A percentile compares a stretch with the other conserved stretches of the same genome.
phyloP scores from a whole-genome alignment of 2,329 filamentous ascomycete genomes.

The Orbilia quercus region DNA sequence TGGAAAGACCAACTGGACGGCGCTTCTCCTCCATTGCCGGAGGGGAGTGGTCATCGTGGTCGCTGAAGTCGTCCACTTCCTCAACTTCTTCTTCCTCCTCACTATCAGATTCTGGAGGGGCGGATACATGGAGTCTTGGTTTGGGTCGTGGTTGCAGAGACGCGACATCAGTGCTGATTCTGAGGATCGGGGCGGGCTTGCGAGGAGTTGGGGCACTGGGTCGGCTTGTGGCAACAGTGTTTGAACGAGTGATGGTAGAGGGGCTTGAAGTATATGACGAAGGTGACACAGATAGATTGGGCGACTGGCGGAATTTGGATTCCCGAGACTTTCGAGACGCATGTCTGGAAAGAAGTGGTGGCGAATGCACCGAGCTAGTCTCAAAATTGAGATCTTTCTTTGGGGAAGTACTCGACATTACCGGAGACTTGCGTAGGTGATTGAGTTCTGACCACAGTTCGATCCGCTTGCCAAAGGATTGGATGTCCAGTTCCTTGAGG shows the following conservation, averaged over 20 bases:
- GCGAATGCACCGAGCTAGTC: slow-evolving; percentile 48
- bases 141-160: slow-evolving; percentile 30
- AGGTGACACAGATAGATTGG: slow-evolving; percentile 42
- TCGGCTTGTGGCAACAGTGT: slow-evolving; percentile 49
- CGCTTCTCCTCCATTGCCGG: slow-evolving; percentile 50
- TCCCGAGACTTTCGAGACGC: slow-evolving; percentile 53
- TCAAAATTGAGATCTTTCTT: slow-evolving; percentile 53
- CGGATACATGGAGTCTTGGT: slow-evolving; percentile 42
- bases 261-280: slow-evolving; percentile 47
- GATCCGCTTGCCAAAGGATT: slow-evolving; percentile 82
- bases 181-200: slow-evolving; percentile 39
- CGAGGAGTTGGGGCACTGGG: slow-evolving; percentile 40
- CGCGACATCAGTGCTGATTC: slow-evolving; percentile 52
- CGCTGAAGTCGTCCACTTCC: slow-evolving; percentile 52
- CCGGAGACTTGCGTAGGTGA: slow-evolving; percentile 67
- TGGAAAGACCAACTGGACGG: slow-evolving; percentile 47
- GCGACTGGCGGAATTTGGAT: slow-evolving; percentile 53
- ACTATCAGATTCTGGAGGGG: slow-evolving; percentile 34
- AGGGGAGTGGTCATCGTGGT: slow-evolving; percentile 38
- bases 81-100: slow-evolving; percentile 47
- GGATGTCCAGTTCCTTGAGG: slow-evolving; percentile 81
- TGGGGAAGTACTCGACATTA: slow-evolving; percentile 46
- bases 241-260: slow-evolving; percentile 50
- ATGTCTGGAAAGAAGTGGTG: slow-evolving; percentile 53
- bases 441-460: slow-evolving; percentile 84